These are phyloP conservation scores for Begonia masoniana DNA, from an alignment of 306 rosid species.

Conservation along the genomic window DNA sequence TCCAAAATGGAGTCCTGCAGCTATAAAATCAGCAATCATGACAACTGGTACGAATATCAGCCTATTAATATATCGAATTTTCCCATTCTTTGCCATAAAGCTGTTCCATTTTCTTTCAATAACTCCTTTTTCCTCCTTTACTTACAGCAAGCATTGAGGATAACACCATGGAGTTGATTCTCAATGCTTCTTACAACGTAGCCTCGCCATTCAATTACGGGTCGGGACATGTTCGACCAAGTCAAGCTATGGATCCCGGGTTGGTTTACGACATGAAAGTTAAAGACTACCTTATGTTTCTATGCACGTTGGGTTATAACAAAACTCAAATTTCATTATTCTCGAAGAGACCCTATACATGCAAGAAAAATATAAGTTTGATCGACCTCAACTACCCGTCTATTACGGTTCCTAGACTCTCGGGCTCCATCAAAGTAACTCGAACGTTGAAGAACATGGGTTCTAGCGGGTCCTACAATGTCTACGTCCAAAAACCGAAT, in stretches of 20 bases:
- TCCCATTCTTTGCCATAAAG: no score
- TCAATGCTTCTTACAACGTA: constrained; percentile 33
- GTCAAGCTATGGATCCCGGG: constrained; percentile 76
- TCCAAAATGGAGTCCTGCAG: constrained; percentile 88
- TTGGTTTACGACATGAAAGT: constrained; percentile 57
- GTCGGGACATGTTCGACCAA: constrained; percentile 70
- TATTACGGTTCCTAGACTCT: constrained; percentile 57
- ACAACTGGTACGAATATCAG: constrained; percentile 46
- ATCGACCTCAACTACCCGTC: constrained; percentile 74
- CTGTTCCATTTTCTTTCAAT: background rate
- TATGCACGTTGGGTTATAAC: constrained; percentile 59
- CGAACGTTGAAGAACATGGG: constrained; percentile 71
- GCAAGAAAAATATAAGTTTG: constrained; percentile 26
- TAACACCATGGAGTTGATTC: constrained; percentile 34
- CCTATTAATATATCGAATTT: no score
- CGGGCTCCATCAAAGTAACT: constrained; percentile 33
- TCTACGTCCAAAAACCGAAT: constrained; percentile 25
- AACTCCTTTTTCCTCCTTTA: constrained; percentile 1
- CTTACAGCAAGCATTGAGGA: constrained; percentile 47
- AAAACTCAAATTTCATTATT: constrained; percentile 33
- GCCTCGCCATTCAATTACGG: constrained; percentile 84
- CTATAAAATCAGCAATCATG: constrained; percentile 93
- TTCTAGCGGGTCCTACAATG: constrained; percentile 44
- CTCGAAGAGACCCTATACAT: constrained; percentile 24
- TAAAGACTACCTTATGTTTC: constrained; percentile 47